Evolutionary conservation across 768 basidiomycete species (phyloP).

Genomic region (Suillus subluteus): DNA sequence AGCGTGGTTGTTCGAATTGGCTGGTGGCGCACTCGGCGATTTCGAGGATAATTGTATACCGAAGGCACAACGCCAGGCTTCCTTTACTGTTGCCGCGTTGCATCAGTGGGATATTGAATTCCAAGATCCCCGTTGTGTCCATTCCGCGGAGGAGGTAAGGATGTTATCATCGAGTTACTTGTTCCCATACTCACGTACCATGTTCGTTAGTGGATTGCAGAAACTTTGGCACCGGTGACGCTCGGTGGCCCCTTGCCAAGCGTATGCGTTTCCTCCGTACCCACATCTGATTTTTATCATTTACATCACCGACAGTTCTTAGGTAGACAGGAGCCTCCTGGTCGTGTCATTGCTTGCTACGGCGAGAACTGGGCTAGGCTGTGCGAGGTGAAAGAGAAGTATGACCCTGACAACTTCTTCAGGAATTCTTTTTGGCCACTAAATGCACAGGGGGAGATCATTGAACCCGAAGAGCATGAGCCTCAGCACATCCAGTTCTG

Average conservation of each 20-base stretch:
- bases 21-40: slow-evolving; percentile 79
- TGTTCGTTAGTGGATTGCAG: slow-evolving; percentile 70
- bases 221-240: slow-evolving; percentile 69
- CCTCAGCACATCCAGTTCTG: slow-evolving; percentile 41
- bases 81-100: slow-evolving; percentile 85
- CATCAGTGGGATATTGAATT: slow-evolving; percentile 92
- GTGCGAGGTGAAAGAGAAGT: slow-evolving; percentile 67
- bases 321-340: slow-evolving; percentile 66
- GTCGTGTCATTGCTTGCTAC: slow-evolving; percentile 66
- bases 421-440: slow-evolving; percentile 83
- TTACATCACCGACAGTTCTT: slow-evolving; percentile 56
- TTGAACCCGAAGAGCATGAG: slow-evolving; percentile 66
- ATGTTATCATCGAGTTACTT: not conserved
- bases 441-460: slow-evolving; percentile 52
- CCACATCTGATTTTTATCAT: slow-evolving; percentile 13
- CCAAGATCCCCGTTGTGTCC: slow-evolving; percentile 79
- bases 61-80: slow-evolving; percentile 74
- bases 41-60: slow-evolving; percentile 77
- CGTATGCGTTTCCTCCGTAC: slow-evolving; percentile 49
- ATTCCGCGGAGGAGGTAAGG: slow-evolving; percentile 79
- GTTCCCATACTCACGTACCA: slow-evolving; percentile 15
- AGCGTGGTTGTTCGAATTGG: slow-evolving; percentile 95
- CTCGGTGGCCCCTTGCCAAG: slow-evolving; percentile 85
- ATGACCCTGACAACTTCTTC: slow-evolving; percentile 81
- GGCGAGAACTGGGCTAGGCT: slow-evolving; percentile 79